Base-by-base conservation (phyloP, 768 basidiomycete genomes). In the Wakefieldia striispora region DNA sequence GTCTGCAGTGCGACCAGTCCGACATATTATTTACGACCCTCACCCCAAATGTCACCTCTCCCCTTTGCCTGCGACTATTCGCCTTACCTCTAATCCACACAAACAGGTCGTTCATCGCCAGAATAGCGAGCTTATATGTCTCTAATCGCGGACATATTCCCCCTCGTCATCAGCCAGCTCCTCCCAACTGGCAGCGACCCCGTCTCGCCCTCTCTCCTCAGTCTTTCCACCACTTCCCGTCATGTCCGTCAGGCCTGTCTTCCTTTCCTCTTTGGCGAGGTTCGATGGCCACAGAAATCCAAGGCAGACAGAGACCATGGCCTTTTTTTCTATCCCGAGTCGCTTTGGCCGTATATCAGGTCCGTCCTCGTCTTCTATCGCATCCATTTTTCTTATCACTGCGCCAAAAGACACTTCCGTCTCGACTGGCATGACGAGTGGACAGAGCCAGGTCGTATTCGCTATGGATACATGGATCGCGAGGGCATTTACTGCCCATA, bases 361-460 rank as follows among this genome's bases (percentile, higher is more conserved):
- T 68, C 26, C 40, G 54, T 45, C 19, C 19, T 23, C 21, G 6
- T 23, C 27, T 16, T 29, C 2, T 5, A 2, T 0, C 0, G 33
- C 26, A 21, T 23, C 4, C n/a, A 19, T 4, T 0, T 14, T 17
- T 1, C 51, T 54, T 6, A 58, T 54, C 45, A 2, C 37, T 10
- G 0, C 19, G 26, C 36, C 23, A 1, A 19, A 16, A 69, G 68
- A 46, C 66, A 70, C 37, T 66, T 69, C 10, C 60, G 54, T 16
- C 60, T 69, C 29, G 56, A 68, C 31, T 69, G 68, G 68, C 68
- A 66, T 35, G 69, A 70, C 49, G 68, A 69, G 40, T 69, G 68
- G 68, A 68, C 68, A 26, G 68, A 69, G 27, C 70, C 68, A 1
- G 62, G 57, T 19, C 68, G 68, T n/a, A 56, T 70, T 19, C 68